These are phyloP conservation scores for Albugo candida DNA, from an alignment of 352 stramenopile genomes.

Conservation along the genomic window DNA sequence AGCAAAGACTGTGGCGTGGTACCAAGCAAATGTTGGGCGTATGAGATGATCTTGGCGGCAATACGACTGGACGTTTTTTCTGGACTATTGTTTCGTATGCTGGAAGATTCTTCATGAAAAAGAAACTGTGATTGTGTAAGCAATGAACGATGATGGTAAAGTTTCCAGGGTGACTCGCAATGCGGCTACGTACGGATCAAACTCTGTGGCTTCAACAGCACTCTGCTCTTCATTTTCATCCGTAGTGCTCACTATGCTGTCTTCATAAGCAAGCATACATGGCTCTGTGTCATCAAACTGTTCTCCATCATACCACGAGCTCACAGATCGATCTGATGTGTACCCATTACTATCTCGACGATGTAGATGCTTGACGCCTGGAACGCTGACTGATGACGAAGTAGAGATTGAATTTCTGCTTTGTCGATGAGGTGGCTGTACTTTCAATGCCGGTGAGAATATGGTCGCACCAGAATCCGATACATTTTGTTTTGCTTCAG, in stretches of 20 bases:
- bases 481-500: no score
- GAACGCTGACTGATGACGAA: no score
- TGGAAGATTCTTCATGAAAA: slow-evolving; percentile 73
- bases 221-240: slow-evolving; percentile 14
- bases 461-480: slow-evolving; percentile 8
- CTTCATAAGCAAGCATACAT: slow-evolving; percentile 2
- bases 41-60: slow-evolving; percentile 29
- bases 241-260: slow-evolving; percentile 7
- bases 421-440: not conserved
- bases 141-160: not conserved
- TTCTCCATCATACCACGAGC: not conserved
- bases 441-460: slow-evolving; percentile 56
- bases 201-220: slow-evolving; percentile 30
- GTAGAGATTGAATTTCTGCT: no score
- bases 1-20: not conserved
- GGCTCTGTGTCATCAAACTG: slow-evolving; percentile 12
- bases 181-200: slow-evolving; percentile 42
- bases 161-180: no score
- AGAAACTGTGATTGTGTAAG: slow-evolving; percentile 25
- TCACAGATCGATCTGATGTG: no score
- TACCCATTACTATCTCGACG: no score
- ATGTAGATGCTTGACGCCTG: no score
- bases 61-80: slow-evolving; percentile 22
- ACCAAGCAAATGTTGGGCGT: slow-evolving; percentile 58
- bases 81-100: slow-evolving; percentile 56